phyloP scores from a whole-genome alignment of 495 filamentous ascomycete species.

The Tetracladium setigerum region DNA sequence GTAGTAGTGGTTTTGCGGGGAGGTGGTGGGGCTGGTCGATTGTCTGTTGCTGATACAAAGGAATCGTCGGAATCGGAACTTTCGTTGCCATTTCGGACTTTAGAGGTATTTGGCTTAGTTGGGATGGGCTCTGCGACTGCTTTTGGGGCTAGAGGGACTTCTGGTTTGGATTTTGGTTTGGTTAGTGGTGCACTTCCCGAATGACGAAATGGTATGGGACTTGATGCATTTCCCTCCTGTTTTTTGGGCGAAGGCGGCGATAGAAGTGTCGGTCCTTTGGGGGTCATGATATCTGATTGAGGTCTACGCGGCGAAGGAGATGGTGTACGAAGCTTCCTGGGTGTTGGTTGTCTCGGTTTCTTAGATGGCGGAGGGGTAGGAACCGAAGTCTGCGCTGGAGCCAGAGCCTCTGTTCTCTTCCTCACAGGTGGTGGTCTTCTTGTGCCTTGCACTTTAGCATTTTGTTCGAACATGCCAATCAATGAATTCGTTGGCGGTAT shows the following conservation, averaged over 20 bases:
- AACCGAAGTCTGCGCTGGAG: neutral
- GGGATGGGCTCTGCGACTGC: neutral
- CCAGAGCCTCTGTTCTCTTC: slow-evolving; percentile 19
- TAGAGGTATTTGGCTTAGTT: neutral
- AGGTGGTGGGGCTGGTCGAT: neutral
- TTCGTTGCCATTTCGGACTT: slow-evolving; percentile 5
- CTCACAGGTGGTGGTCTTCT: slow-evolving; percentile 31
- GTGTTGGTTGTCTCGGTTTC: neutral
- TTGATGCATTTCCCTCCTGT: neutral
- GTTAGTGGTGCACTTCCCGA: neutral
- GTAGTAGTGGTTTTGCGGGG: slow-evolving; percentile 9
- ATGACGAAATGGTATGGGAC: too few species aligned
- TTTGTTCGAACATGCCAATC: slow-evolving; percentile 53
- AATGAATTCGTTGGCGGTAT: slow-evolving; percentile 50
- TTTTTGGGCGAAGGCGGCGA: neutral
- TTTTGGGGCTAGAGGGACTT: neutral
- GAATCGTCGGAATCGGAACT: slow-evolving; percentile 20
- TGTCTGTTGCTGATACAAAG: slow-evolving; percentile 22
- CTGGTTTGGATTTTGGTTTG: slow-evolving; percentile 8
- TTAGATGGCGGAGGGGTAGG: neutral
- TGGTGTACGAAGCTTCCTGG: neutral
- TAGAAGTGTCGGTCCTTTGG: slow-evolving; percentile 2
- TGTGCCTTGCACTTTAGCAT: slow-evolving; percentile 13
- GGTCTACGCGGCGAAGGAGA: neutral
- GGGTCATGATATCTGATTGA: neutral